A percentile compares a stretch with the other conserved stretches of the same genome.
These are phyloP conservation scores for Trichoderma gamsii DNA, from an alignment of 495 filamentous ascomycete genomes.

Conservation along the genomic window DNA sequence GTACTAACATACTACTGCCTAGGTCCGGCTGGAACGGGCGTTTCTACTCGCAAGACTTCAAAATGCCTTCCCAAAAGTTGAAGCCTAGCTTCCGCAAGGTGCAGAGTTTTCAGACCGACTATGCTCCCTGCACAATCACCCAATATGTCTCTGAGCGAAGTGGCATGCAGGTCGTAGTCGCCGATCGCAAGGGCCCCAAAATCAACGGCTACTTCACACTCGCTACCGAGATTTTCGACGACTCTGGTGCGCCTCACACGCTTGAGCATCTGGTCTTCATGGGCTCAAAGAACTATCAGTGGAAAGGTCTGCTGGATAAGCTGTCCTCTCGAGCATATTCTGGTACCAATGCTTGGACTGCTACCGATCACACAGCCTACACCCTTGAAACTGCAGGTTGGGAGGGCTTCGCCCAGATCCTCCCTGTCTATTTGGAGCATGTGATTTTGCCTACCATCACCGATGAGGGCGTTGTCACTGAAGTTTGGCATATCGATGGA, in stretches of 20 bases:
- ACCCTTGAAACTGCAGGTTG: conserved; percentile 90
- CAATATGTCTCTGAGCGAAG: conserved; percentile 77
- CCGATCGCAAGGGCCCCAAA: conserved; percentile 88
- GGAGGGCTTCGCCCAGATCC: conserved; percentile 90
- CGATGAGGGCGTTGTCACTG: conserved; percentile 87
- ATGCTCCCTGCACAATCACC: conserved; percentile 75
- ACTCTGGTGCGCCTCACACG: conserved; percentile 92
- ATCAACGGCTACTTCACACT: conserved; percentile 90
- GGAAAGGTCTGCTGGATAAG: conserved; percentile 92
- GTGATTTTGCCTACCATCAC: conserved; percentile 85
- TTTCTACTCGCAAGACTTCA: background rate
- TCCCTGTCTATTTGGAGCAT: conserved; percentile 95
- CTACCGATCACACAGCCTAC: conserved; percentile 93
- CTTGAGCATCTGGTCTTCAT: conserved; percentile 96
- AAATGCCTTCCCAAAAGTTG: conserved; percentile 31
- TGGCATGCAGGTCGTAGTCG: conserved; percentile 88
- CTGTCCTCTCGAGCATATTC: conserved; percentile 90
- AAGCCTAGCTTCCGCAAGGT: conserved; percentile 67
- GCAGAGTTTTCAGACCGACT: conserved; percentile 80
- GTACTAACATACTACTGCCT: background rate
- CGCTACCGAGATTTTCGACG: conserved; percentile 95
- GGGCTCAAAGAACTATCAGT: conserved; percentile 90
- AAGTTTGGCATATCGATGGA: conserved; percentile 93
- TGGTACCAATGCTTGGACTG: conserved; percentile 92
- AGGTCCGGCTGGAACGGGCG: background rate